phyloP scores from a whole-genome alignment of 1,139 yeast genomes.

The Suhomyces wounanorum region DNA sequence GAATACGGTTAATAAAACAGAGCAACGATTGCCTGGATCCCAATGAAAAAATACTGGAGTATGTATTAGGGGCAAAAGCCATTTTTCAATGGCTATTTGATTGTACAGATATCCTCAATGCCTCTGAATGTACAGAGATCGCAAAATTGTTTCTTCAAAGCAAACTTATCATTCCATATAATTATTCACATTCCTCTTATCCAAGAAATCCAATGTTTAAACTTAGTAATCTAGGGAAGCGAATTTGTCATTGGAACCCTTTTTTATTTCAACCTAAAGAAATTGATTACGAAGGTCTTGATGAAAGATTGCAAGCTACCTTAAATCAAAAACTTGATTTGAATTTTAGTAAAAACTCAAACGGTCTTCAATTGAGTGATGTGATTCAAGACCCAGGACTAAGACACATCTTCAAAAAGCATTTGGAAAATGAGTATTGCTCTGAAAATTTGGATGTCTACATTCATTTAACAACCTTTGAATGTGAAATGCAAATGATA shows the following conservation, averaged over 20 bases:
- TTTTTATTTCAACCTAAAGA: not conserved
- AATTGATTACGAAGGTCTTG: not conserved
- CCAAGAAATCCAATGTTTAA: conserved; percentile 24
- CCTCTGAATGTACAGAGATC: conserved; percentile 61
- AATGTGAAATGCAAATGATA: conserved; percentile 22
- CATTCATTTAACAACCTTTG: conserved; percentile 52
- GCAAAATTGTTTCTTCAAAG: conserved; percentile 56
- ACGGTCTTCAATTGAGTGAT: conserved; percentile 31
- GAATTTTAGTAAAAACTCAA: not conserved
- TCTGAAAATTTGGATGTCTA: conserved; percentile 77
- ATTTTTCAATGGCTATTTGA: conserved; percentile 87
- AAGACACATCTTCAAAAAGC: conserved; percentile 64
- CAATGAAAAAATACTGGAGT: conserved; percentile 25
- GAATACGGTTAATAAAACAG: conserved; percentile 58
- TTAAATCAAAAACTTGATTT: not conserved
- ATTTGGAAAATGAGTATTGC: conserved; percentile 65
- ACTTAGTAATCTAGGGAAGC: conserved; percentile 23
- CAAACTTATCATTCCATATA: conserved; percentile 50
- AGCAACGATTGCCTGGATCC: conserved; percentile 27
- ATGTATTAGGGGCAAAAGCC: conserved; percentile 73
- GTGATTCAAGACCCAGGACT: conserved; percentile 78
- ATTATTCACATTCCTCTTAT: conserved; percentile 15
- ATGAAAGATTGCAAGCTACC: not conserved
- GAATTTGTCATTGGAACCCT: conserved; percentile 26
- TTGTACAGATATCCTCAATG: conserved; percentile 70